Conservation (phyloP, 352 stramenopile genomes). For the Pythium plurisporium region DNA sequence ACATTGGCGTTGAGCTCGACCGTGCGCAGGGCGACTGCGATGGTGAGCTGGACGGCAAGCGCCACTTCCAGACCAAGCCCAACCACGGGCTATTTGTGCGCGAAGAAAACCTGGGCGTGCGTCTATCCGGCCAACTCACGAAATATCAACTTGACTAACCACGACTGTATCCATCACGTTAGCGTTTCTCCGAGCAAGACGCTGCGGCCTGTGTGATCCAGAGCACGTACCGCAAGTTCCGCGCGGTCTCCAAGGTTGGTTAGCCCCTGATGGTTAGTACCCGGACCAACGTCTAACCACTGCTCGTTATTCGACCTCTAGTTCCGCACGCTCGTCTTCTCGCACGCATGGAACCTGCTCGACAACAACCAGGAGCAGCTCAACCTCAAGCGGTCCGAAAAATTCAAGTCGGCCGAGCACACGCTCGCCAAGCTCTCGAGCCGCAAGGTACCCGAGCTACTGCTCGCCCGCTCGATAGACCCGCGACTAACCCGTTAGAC, state of each 20-base stretch:
- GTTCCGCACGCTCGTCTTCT: slow-evolving; percentile 78
- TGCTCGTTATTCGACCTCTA: slow-evolving; percentile 13
- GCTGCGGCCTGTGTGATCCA: slow-evolving; percentile 73
- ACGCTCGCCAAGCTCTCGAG: slow-evolving; percentile 73
- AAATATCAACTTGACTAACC: no score
- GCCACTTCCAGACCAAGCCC: slow-evolving; percentile 78
- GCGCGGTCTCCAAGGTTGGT: slow-evolving; percentile 64
- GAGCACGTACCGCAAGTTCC: slow-evolving; percentile 63
- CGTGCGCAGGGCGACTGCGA: slow-evolving; percentile 73
- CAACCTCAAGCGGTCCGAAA: slow-evolving; percentile 82
- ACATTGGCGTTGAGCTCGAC: slow-evolving; percentile 85
- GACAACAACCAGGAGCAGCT: slow-evolving; percentile 90
- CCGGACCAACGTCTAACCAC: not conserved
- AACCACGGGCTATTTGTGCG: slow-evolving; percentile 84
- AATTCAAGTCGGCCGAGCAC: slow-evolving; percentile 82
- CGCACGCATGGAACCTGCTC: slow-evolving; percentile 85
- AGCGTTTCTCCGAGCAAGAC: slow-evolving; percentile 80
- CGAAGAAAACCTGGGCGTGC: slow-evolving; percentile 67
- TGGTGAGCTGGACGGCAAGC: slow-evolving; percentile 63
- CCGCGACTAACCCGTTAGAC: not conserved
- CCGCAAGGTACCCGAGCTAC: slow-evolving; percentile 58
- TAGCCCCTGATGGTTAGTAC: not conserved
- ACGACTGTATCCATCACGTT: not conserved
- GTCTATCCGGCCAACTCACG: not conserved
- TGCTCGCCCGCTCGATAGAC: no score